phyloP scores from a whole-genome alignment of 2,329 filamentous ascomycete genomes.

The Beauveria pseudobassiana region DNA sequence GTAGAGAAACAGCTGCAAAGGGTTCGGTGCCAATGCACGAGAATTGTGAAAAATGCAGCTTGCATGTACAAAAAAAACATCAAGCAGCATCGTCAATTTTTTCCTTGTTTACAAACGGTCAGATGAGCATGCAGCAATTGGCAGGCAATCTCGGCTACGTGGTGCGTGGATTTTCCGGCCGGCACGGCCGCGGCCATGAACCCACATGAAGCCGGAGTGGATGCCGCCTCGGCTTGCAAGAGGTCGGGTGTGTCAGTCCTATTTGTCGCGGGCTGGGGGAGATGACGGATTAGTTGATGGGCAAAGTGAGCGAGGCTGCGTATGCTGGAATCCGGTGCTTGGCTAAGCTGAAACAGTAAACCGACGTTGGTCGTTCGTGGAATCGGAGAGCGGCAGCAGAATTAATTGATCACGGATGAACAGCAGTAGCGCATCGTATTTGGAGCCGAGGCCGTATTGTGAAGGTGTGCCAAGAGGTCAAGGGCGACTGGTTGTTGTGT shows the following conservation, averaged over 20 bases:
- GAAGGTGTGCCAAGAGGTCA: not conserved
- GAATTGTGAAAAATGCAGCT: not conserved
- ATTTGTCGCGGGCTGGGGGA: not conserved
- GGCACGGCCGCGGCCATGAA: not conserved
- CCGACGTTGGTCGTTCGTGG: not conserved
- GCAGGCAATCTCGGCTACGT: not conserved
- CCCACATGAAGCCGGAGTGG: conserved; percentile 1
- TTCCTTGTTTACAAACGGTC: not conserved
- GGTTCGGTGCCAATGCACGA: not conserved
- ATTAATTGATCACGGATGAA: not conserved
- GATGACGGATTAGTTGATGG: not conserved
- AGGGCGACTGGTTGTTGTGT: not conserved
- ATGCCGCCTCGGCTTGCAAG: not conserved
- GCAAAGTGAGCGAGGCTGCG: not conserved
- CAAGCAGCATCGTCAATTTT: not conserved
- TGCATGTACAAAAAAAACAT: not conserved
- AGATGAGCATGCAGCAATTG: not conserved
- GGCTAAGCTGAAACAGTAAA: not conserved
- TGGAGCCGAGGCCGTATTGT: not conserved
- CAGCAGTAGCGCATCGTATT: conserved; percentile 1
- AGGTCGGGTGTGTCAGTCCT: not conserved
- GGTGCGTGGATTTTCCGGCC: not conserved
- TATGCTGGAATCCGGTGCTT: not conserved
- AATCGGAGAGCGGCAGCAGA: not conserved
- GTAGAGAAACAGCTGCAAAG: not conserved